Percentiles rank a stretch among this genome's conserved stretches.
These are phyloP conservation scores for Ilex paraguariensis DNA, from an alignment of 305 asterid genomes.

Conservation along the genomic window DNA sequence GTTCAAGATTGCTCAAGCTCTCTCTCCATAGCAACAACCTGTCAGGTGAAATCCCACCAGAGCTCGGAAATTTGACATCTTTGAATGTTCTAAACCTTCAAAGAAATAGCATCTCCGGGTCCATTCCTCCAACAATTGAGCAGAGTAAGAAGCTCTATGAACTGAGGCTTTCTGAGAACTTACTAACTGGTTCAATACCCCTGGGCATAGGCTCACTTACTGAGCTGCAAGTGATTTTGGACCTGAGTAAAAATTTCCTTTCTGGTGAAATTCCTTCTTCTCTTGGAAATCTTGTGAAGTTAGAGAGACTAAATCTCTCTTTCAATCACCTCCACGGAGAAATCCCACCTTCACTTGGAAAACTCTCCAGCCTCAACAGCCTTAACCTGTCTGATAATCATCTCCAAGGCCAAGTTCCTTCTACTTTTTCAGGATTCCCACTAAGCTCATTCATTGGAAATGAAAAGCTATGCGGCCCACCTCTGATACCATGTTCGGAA, in stretches of 20 bases:
- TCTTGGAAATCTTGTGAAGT: constrained; percentile 58
- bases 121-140: constrained; percentile 60
- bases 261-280: constrained; percentile 70
- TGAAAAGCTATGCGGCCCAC: constrained; percentile 64
- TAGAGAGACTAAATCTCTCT: constrained; percentile 78
- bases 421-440: constrained; percentile 59
- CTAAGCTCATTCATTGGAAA: constrained; percentile 47
- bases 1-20: constrained; percentile 55
- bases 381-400: constrained; percentile 63
- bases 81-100: constrained; percentile 72
- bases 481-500: constrained; percentile 47
- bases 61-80: constrained; percentile 58
- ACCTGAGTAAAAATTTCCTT: constrained; percentile 64
- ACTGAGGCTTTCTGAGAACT: constrained; percentile 71
- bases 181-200: constrained; percentile 57
- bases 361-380: constrained; percentile 65
- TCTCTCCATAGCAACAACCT: constrained; percentile 52
- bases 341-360: constrained; percentile 58
- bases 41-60: constrained; percentile 66
- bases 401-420: constrained; percentile 54
- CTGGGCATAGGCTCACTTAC: constrained; percentile 52
- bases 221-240: constrained; percentile 71
- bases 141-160: constrained; percentile 80
- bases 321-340: constrained; percentile 52
- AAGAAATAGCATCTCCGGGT: constrained; percentile 61